Base-by-base conservation (phyloP, 768 basidiomycete genomes). In the Leucogyrophana mollusca region DNA sequence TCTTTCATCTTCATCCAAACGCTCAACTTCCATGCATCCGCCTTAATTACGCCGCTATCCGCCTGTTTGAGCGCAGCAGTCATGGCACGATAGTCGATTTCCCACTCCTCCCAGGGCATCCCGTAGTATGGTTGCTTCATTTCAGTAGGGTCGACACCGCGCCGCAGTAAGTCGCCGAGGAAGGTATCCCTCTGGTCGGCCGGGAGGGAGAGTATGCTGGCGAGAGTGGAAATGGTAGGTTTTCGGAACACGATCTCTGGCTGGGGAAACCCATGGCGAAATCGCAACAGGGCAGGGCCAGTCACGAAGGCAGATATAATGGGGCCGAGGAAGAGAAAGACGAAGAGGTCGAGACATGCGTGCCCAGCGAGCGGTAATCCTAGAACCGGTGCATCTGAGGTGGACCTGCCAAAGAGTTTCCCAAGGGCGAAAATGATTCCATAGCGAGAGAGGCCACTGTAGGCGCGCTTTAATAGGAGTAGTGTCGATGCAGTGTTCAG, bases 91-190 rank as follows among this genome's bases (percentile, higher is more conserved):
- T 60, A 60, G 51, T 65, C 65, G 22, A 66, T 58, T 5, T 32
- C 35, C 64, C 65, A 65, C 36, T 67, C 62, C 39, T 65, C 64
- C 63, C 63, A 66, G 21, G 63, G 63, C 22, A 67, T 46, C 22
- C 60, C 65, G 52, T 58, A 57, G 3, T 36, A 14, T 8, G 45
- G 27, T 1, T 48, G 50, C 7, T 60, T 65, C 43, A 65, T 51
- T 41, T 60, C 58, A 45, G 62, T 56, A 18, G 65, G 58, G n/a
- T 65, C 54, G 17, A 60, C 51, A 6, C 58, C 65, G 22, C 54
- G 64, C 24, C 52, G 53, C 32, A 67, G 50, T 21, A 67, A 43
- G 9, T 59, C 56, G 44, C 56, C 59, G 44, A 62, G 32, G 38
- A 45, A 47, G 1, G 34, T 43, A 34, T 65, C 62, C 40, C 56